phyloP scores from a whole-genome alignment of 202 grass and related monocot species.

The Saccharum hybrid region DNA sequence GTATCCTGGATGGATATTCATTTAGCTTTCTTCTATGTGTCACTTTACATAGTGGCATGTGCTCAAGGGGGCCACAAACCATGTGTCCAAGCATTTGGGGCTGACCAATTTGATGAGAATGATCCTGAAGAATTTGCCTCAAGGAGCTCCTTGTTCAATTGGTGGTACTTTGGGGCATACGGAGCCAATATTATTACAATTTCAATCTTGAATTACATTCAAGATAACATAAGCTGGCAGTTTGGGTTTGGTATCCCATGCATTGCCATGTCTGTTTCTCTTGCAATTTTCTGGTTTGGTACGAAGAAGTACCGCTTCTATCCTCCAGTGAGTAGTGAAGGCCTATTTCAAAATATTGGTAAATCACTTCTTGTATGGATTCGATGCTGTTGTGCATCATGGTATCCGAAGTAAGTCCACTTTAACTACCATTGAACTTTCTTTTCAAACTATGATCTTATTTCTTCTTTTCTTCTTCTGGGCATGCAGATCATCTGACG shows the following conservation, averaged over 20 bases:
- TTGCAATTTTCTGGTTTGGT: conserved; percentile 70
- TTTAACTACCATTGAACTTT: not conserved
- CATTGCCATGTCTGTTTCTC: conserved; percentile 59
- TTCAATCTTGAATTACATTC: conserved; percentile 64
- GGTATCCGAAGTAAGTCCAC: conserved; percentile 46
- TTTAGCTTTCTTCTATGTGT: conserved; percentile 63
- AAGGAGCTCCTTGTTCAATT: conserved; percentile 68
- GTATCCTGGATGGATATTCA: conserved; percentile 36
- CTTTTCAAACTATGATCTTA: not conserved
- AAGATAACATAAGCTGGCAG: conserved; percentile 77
- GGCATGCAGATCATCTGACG: conserved; percentile 28
- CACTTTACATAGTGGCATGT: conserved; percentile 66
- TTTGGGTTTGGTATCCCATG: conserved; percentile 90
- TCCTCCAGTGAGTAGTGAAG: conserved; percentile 25
- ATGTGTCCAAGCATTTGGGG: conserved; percentile 76
- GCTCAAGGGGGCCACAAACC: conserved; percentile 83
- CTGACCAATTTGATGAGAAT: conserved; percentile 78
- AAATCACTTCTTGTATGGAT: conserved; percentile 44
- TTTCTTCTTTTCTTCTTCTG: not conserved
- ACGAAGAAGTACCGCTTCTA: conserved; percentile 61
- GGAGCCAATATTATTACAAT: conserved; percentile 40
- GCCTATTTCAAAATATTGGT: conserved; percentile 29
- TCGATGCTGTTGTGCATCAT: conserved; percentile 3
- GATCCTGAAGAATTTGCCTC: conserved; percentile 61
- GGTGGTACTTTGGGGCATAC: conserved; percentile 61